Base-by-base conservation (phyloP, 2,329 filamentous ascomycete species). In the Ophiostoma sp. region DNA sequence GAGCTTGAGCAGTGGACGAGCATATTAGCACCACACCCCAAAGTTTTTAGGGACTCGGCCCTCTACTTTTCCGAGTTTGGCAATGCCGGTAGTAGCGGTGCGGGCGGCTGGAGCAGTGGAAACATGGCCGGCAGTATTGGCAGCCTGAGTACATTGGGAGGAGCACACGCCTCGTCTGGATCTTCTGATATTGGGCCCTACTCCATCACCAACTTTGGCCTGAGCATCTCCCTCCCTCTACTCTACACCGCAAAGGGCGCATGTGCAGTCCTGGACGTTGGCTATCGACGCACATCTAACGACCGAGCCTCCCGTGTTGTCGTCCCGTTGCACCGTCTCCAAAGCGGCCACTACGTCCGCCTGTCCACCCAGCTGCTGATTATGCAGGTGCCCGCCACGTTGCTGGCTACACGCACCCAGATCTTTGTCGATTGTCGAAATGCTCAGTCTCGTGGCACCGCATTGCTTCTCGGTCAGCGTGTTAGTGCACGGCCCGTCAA, bases 141-240 rank as follows among this genome's bases (percentile, higher is more conserved):
- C 1, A 63, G 33, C 8, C 6, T 63, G 19, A 12, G 59, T 42
- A 22, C 19, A 7, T 28, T 66, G 12, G 61, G 36, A 7, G 39
- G n/a, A 2, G 25, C 15, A 15, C 28, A n/a, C 2, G 22, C n/a
- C 1, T 15, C 11, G 1, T 48, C 50, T 4, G 39, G 11, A 15
- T 12, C 69, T 0, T 42, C 39, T 3, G 36, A 31, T 8, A 48
- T 55, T 3, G 45, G 45, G 17, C 73, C 72, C 1, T 76, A 75
- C 55, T 61, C 73, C 9, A 73, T 75, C 55, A 76, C 75, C n/a
- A 76, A 76, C 64, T 73, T 75, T n/a, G 75, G 75, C 22, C 33
- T 76, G 12, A 75, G 75, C 39, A 74, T 76, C 19, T 71, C 72
- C 0, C 19, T 76, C 28, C 75, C 75, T 0, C 33, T 76, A 15